A percentile compares a stretch with the other conserved stretches of the same genome.
phyloP scores from a whole-genome alignment of 352 stramenopile species.

The Phytophthora fragariaefolia region DNA sequence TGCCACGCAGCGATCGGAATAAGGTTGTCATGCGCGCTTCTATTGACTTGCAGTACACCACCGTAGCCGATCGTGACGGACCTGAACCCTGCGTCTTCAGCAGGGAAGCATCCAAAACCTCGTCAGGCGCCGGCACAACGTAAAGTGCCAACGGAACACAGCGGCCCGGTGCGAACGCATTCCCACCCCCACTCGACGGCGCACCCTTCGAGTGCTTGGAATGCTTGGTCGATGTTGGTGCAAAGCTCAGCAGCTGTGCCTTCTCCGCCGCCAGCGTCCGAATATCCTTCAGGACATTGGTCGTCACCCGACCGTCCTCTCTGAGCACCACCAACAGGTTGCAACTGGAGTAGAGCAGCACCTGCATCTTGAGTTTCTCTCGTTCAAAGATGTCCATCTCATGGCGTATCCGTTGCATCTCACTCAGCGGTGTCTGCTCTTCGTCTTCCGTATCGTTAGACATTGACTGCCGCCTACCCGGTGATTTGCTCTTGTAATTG shows the following conservation, averaged over 20 bases:
- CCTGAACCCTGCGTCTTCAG: slow-evolving; percentile 37
- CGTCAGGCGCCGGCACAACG: slow-evolving; percentile 60
- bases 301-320: slow-evolving; percentile 46
- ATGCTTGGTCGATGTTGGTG: slow-evolving; percentile 38
- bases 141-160: slow-evolving; percentile 76
- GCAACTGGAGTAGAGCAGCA: slow-evolving; percentile 66
- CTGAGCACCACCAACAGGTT: slow-evolving; percentile 66
- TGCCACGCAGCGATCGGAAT: slow-evolving; percentile 62
- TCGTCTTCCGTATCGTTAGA: slow-evolving; percentile 2
- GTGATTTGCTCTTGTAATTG: slow-evolving; percentile 17
- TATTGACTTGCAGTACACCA: slow-evolving; percentile 62
- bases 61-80: slow-evolving; percentile 50
- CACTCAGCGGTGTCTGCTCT: slow-evolving; percentile 22
- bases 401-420: slow-evolving; percentile 16
- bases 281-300: slow-evolving; percentile 53
- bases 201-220: slow-evolving; percentile 42
- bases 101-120: slow-evolving; percentile 46
- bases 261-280: slow-evolving; percentile 64
- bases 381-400: slow-evolving; percentile 42
- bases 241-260: slow-evolving; percentile 52
- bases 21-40: slow-evolving; percentile 60
- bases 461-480: slow-evolving; percentile 12
- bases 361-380: slow-evolving; percentile 72
- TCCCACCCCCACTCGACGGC: slow-evolving; percentile 22
- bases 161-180: slow-evolving; percentile 59